Percentiles rank a stretch among this genome's conserved stretches.
Evolutionary conservation across 2,329 filamentous ascomycete species (phyloP).

Genomic region (Calonectria montana): DNA sequence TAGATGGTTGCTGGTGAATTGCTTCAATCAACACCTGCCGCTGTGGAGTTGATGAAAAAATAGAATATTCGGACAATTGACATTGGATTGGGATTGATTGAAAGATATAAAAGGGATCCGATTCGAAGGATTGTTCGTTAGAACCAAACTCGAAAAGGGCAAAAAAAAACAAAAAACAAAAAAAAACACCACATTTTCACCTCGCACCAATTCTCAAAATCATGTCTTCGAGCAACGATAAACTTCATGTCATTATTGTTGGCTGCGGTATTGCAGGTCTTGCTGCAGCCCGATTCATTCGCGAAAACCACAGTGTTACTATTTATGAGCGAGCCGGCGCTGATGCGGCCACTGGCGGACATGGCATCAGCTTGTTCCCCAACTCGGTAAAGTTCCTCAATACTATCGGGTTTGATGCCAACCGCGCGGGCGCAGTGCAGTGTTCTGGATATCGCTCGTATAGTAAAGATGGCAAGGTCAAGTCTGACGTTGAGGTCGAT

Average conservation of each 20-base stretch:
- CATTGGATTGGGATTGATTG: background rate
- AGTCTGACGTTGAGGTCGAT: conserved; percentile 9
- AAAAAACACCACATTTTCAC: background rate
- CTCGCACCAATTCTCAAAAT: background rate
- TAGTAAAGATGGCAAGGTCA: conserved; percentile 6
- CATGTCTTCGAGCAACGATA: conserved; percentile 1
- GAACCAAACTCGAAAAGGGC: too few relatives aligned
- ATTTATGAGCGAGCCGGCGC: conserved; percentile 13
- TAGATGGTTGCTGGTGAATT: background rate
- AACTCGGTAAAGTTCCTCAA: conserved; percentile 16
- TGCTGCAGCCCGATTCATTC: conserved; percentile 10
- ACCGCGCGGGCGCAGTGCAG: background rate
- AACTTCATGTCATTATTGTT: conserved; percentile 15
- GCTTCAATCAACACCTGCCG: background rate
- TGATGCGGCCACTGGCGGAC: conserved; percentile 18
- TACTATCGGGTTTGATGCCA: conserved; percentile 7
- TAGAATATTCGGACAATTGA: background rate
- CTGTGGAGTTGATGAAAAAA: background rate
- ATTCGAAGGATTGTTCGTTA: background rate
- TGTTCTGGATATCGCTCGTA: conserved; percentile 13
- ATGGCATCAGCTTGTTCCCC: conserved; percentile 18
- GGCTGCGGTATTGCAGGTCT: conserved; percentile 16
- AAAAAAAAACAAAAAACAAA: background rate
- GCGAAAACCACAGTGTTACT: conserved; percentile 12
- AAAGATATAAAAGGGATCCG: background rate